Percentiles rank a stretch among this genome's conserved stretches.
Conservation (phyloP, 805 yeast species). For the Candida sakaeoensis region DNA sequence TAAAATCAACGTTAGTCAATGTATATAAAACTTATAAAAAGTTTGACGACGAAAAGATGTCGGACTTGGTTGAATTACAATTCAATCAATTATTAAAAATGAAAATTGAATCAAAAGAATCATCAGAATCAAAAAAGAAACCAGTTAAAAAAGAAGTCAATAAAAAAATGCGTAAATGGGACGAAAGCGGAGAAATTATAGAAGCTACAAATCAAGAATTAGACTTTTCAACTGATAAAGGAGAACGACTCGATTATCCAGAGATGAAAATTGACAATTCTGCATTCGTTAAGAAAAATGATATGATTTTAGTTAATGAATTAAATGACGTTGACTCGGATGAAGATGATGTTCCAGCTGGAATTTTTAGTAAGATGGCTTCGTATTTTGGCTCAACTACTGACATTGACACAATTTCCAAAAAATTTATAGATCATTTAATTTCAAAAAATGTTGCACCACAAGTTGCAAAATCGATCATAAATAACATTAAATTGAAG, state of each 20-base stretch:
- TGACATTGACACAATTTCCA: conserved; percentile 59
- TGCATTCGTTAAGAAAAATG: conserved; percentile 36
- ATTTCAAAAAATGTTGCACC: conserved; percentile 89
- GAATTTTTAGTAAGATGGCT: conserved; percentile 30
- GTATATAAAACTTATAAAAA: conserved; percentile 31
- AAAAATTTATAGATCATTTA: conserved; percentile 68
- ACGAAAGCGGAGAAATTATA: conserved; percentile 34
- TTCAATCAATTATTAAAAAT: conserved; percentile 35
- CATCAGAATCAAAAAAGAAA: conserved; percentile 6
- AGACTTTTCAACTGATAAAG: conserved; percentile 28
- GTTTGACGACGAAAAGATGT: conserved; percentile 28
- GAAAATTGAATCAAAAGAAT: conserved; percentile 12
- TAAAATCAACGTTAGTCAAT: conserved; percentile 28
- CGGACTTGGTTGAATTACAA: conserved; percentile 34
- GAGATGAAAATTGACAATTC: conserved; percentile 21
- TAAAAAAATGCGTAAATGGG: conserved; percentile 44
- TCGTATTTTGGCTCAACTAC: conserved; percentile 36
- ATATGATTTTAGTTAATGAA: conserved; percentile 38
- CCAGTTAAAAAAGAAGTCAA: conserved; percentile 5
- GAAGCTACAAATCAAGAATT: conserved; percentile 22
- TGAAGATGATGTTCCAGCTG: conserved; percentile 19
- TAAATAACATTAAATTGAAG: conserved; percentile 65
- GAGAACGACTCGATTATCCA: conserved; percentile 8
- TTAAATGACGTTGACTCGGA: conserved; percentile 37
- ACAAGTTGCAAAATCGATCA: conserved; percentile 72